Evolutionary conservation across 768 basidiomycete species (phyloP).

Genomic region (Termitomyces sp.): DNA sequence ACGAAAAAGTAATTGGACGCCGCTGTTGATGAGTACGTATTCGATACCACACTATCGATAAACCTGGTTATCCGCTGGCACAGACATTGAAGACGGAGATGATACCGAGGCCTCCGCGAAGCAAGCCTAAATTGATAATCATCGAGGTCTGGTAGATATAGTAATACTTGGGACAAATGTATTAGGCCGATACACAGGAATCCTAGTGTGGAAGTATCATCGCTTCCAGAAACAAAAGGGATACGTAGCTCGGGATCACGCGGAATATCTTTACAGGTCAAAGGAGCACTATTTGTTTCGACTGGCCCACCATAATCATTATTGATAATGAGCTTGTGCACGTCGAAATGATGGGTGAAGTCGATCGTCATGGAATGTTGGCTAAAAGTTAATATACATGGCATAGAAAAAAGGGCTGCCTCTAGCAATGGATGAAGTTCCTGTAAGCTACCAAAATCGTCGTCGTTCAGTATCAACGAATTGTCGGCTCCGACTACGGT

Average conservation of each 20-base stretch:
- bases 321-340: too few relatives aligned
- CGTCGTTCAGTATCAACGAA: slow-evolving; percentile 9
- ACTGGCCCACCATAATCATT: neutral
- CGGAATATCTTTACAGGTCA: neutral
- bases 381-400: neutral
- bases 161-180: neutral
- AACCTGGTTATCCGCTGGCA: neutral
- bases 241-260: neutral
- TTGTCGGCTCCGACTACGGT: slow-evolving; percentile 14
- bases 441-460: slow-evolving; percentile 9
- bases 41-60: neutral
- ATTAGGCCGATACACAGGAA: neutral
- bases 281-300: neutral
- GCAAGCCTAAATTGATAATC: neutral
- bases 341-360: neutral
- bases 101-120: neutral
- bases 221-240: neutral
- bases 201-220: too few relatives aligned
- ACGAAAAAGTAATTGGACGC: neutral
- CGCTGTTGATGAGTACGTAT: neutral
- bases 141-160: neutral
- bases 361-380: neutral
- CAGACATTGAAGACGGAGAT: neutral
- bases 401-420: neutral
- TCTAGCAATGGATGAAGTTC: neutral